phyloP scores from a whole-genome alignment of 148 eudicot species.

The Arctostaphylos glauca region DNA sequence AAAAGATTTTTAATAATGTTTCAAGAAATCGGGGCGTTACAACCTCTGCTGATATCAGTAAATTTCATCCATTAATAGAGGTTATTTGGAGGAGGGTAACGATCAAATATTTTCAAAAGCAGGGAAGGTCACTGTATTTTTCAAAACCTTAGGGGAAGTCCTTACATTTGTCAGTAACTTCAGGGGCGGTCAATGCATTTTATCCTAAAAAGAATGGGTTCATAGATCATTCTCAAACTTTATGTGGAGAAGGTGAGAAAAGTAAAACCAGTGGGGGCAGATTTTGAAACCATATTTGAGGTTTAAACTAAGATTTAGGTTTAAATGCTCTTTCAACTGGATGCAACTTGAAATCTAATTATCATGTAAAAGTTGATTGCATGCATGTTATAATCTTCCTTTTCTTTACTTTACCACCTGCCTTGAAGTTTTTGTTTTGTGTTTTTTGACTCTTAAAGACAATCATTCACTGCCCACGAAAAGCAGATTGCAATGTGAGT shows the following conservation, averaged over 20 bases:
- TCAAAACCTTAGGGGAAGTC: no score
- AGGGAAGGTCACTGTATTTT: no score
- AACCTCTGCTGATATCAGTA: no score
- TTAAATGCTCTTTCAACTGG: neutral
- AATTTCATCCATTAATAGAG: no score
- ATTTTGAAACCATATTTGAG: neutral
- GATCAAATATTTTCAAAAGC: no score
- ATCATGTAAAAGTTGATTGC: conserved; percentile 9
- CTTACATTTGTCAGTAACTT: no score
- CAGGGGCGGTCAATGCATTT: neutral
- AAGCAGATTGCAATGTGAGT: neutral
- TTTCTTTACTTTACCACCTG: neutral
- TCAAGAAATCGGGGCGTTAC: no score
- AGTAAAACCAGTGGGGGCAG: conserved; percentile 13
- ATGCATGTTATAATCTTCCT: neutral
- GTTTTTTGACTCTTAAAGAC: neutral
- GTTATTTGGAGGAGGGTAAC: no score
- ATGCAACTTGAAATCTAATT: conserved; percentile 8
- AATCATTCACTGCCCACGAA: neutral
- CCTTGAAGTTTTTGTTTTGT: neutral
- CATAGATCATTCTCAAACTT: neutral
- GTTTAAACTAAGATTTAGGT: neutral
- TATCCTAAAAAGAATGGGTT: neutral
- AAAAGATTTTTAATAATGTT: no score
- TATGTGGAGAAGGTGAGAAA: neutral